Conservation (phyloP, 2,329 filamentous ascomycete species). For the Xylaria sp. region DNA sequence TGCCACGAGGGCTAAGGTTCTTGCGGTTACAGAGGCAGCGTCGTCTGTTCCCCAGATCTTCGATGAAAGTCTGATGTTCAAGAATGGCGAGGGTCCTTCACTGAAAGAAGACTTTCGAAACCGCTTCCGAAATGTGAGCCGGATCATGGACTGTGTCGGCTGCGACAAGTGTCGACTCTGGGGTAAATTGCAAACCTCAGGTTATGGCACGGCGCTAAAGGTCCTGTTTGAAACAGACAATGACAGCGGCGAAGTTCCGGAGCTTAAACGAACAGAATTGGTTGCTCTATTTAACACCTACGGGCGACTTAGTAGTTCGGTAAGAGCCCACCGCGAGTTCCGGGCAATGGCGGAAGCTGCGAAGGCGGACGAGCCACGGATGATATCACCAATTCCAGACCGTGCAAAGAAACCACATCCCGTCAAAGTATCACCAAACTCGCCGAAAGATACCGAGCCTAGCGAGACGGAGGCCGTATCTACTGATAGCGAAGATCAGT, state of each 20-base stretch:
- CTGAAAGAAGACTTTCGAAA: conserved; percentile 98
- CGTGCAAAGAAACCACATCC: conserved; percentile 59
- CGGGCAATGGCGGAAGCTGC: conserved; percentile 60
- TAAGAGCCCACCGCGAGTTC: conserved; percentile 81
- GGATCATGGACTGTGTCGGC: conserved; percentile 98
- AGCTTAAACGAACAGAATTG: conserved; percentile 87
- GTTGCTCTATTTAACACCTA: conserved; percentile 96
- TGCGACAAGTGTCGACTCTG: conserved; percentile 98
- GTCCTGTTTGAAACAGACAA: conserved; percentile 93
- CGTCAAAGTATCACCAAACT: conserved; percentile 47
- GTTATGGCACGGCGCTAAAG: conserved; percentile 94
- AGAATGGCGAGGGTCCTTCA: conserved; percentile 76
- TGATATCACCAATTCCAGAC: conserved; percentile 48
- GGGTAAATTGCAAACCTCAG: conserved; percentile 96
- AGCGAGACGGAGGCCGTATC: conserved; percentile 27
- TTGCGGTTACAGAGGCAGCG: conserved; percentile 77
- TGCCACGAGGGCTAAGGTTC: conserved; percentile 82
- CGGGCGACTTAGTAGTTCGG: conserved; percentile 83
- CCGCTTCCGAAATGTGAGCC: conserved; percentile 94
- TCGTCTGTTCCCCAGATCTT: conserved; percentile 83
- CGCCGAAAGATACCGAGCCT: conserved; percentile 35
- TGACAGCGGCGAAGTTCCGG: conserved; percentile 70
- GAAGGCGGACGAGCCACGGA: conserved; percentile 42
- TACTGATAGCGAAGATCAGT: conserved; percentile 51
- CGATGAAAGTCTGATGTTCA: conserved; percentile 96